phyloP scores from a whole-genome alignment of 2,329 filamentous ascomycete genomes.

The Emmonsia crescens region DNA sequence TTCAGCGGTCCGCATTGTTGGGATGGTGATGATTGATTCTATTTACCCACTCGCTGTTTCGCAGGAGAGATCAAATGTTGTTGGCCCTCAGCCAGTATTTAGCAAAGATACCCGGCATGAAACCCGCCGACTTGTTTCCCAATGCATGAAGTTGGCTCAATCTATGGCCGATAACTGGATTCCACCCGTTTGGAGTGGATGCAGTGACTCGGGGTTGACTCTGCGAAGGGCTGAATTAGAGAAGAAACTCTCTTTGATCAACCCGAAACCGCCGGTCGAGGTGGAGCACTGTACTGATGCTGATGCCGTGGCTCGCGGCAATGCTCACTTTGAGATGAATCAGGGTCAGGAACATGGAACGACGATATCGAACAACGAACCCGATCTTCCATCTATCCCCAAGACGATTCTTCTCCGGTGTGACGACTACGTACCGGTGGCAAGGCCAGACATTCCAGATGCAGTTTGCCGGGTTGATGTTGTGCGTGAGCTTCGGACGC shows the following conservation, averaged over 20 bases:
- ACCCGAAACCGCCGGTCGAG: neutral
- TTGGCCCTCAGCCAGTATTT: slow-evolving; percentile 8
- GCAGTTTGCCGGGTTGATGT: slow-evolving; percentile 13
- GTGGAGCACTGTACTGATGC: neutral
- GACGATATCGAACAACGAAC: neutral
- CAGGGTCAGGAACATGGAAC: neutral
- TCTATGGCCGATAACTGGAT: slow-evolving; percentile 11
- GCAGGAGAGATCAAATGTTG: neutral
- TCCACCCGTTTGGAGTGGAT: slow-evolving; percentile 11
- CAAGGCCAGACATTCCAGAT: slow-evolving; percentile 1
- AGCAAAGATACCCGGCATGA: slow-evolving; percentile 7
- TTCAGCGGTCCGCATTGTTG: slow-evolving; percentile 9
- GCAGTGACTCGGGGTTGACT: slow-evolving; percentile 4
- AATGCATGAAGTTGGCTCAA: slow-evolving; percentile 10
- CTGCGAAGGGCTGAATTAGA: slow-evolving; percentile 7
- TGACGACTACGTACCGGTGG: slow-evolving; percentile 12
- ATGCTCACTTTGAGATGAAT: neutral
- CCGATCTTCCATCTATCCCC: slow-evolving; percentile 4
- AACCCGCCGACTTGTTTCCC: slow-evolving; percentile 8
- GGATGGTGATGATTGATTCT: slow-evolving; percentile 16
- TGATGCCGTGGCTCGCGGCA: neutral
- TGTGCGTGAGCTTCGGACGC: slow-evolving; percentile 7
- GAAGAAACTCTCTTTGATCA: slow-evolving; percentile 4
- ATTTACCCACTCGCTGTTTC: slow-evolving; percentile 8
- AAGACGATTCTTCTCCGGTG: slow-evolving; percentile 12